Evolutionary conservation across 257 asterid species (phyloP), one percentile per base, ranked within the genome.

Genomic region (Linaria vulgaris): DNA sequence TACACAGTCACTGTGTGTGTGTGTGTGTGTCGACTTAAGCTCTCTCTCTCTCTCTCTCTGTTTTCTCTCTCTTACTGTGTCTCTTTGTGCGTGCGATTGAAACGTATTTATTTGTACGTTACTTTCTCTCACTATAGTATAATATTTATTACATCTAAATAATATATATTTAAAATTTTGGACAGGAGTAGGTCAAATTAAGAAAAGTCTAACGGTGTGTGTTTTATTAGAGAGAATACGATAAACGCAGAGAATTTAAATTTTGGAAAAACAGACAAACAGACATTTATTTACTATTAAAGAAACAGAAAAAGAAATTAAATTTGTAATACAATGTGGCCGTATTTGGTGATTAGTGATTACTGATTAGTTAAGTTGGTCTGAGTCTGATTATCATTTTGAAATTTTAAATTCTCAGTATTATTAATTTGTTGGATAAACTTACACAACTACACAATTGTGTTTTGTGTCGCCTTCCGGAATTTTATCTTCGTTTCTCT

Each of bases 171-270:
- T 3, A 44, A 44, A 44, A 12, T n/a, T 44, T 44, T n/a, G 49
- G 49, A n/a, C 17, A 12, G 15, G 50, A 25, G 38, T 39, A n/a
- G 41, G 73, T 67, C 78, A 73, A 67, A 12, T n/a, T 34, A 4
- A 9, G 44, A 6, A 72, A 41, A 27, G 63, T 55, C 50, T 54
- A 55, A 45, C 54, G 60, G 72, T 46, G 5, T 11, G 41, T 34
- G 41, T 34, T 4, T 27, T 34, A 1, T 34, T 1, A 52, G 74
- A 70, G 41, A 59, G 50, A 64, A 41, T 47, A 63, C 67, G 71
- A 57, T 67, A 55, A 72, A 61, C 58, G 56, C 61, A 37, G 43
- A 27, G 69, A 72, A 55, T 34, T 55, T 43, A 61, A 41, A 52
- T 44, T 2, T 34, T 4, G 41, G 9, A 46, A 61, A 59, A 63